Evolutionary conservation across 2,329 filamentous ascomycete species (phyloP).

Genomic region (Pseudocercospora pini-densiflorae): DNA sequence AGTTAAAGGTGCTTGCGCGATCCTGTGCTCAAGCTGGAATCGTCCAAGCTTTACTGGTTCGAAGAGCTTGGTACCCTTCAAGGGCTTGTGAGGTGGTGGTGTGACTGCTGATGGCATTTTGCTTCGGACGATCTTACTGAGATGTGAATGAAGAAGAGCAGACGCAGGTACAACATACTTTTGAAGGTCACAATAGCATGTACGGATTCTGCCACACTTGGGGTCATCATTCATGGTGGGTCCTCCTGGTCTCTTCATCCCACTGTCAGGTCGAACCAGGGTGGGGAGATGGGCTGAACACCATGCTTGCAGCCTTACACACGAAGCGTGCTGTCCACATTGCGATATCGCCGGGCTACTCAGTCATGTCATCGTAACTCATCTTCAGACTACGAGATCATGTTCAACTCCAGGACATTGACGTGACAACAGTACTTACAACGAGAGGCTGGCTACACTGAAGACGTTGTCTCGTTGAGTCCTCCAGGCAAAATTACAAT

Average conservation of each 20-base stretch:
- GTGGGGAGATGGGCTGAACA: neutral
- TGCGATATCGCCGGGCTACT: too few relatives aligned
- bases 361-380: too few relatives aligned
- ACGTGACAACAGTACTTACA: too few relatives aligned
- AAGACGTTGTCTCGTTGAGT: neutral
- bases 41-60: slow-evolving; percentile 40
- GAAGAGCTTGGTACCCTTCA: slow-evolving; percentile 39
- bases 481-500: neutral
- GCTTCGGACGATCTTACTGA: neutral
- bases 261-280: neutral
- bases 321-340: neutral
- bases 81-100: slow-evolving; percentile 19
- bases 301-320: neutral
- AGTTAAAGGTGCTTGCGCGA: slow-evolving; percentile 46
- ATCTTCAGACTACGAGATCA: too few relatives aligned
- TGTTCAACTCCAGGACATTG: too few relatives aligned
- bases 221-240: neutral
- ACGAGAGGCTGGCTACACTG: too few relatives aligned
- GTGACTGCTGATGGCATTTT: slow-evolving; percentile 24
- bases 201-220: neutral
- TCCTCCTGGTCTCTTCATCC: neutral
- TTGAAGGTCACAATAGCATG: neutral
- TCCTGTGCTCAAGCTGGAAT: slow-evolving; percentile 43
- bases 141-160: neutral
- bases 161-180: neutral